Evolutionary conservation across 73 alveolate genomes (phyloP).

Genomic region (Urostyla sp.): DNA sequence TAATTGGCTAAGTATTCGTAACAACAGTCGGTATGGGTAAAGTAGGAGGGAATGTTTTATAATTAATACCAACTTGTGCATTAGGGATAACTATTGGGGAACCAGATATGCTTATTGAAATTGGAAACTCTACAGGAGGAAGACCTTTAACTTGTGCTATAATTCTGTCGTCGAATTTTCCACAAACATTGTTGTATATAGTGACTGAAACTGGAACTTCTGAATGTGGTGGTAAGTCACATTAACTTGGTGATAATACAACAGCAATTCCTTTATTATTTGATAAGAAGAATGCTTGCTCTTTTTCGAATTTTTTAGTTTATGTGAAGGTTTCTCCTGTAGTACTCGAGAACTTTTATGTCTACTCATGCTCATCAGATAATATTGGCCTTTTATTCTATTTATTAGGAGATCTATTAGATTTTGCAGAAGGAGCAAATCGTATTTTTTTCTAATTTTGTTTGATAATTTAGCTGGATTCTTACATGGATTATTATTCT

Average conservation of each 20-base stretch:
- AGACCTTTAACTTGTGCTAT: conserved; percentile 71
- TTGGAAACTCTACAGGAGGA: conserved; percentile 67
- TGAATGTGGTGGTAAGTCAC: conserved; percentile 71
- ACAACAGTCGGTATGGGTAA: conserved; percentile 79
- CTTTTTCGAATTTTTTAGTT: conserved; percentile 74
- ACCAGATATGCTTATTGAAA: conserved; percentile 68
- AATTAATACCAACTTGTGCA: conserved; percentile 81
- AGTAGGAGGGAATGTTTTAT: conserved; percentile 77
- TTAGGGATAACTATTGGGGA: conserved; percentile 82
- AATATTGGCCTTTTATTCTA: conserved; percentile 61
- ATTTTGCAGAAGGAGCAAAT: conserved; percentile 62
- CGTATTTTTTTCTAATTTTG: conserved; percentile 12
- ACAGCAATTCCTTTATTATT: conserved; percentile 81
- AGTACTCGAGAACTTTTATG: conserved; percentile 69
- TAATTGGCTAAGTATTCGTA: conserved; percentile 65
- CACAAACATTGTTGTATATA: conserved; percentile 78
- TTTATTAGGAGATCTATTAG: conserved; percentile 25
- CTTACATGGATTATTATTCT: conserved; percentile 5
- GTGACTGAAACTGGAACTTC: conserved; percentile 78
- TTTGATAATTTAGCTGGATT: conserved; percentile 12
- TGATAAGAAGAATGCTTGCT: conserved; percentile 70
- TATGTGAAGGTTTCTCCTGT: conserved; percentile 82
- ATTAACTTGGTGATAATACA: conserved; percentile 73
- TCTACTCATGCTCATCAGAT: conserved; percentile 72
- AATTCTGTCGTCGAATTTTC: conserved; percentile 74